Conservation (phyloP, 306 rosid species). For the Fragaria ananassa region DNA sequence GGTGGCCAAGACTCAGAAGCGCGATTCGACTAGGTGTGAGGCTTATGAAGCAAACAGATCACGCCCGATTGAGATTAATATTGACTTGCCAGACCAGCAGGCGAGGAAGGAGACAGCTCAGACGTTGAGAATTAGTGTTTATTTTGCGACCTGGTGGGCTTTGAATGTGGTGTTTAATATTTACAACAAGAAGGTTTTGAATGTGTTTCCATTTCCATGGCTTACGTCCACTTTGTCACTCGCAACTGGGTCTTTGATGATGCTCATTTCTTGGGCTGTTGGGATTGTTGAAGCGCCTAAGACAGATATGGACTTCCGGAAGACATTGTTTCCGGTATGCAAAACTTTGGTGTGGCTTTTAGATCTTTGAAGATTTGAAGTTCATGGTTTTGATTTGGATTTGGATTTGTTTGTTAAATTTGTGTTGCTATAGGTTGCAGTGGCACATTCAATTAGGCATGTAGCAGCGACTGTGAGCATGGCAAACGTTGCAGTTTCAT, state of each 20-base stretch:
- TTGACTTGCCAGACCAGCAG: conserved; percentile 46
- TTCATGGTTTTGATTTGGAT: conserved; percentile 10
- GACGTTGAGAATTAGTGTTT: conserved; percentile 57
- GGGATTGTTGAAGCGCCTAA: conserved; percentile 60
- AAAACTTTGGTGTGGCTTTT: too few relatives aligned
- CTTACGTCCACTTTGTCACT: conserved; percentile 81
- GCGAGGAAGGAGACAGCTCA: conserved; percentile 41
- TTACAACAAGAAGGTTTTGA: conserved; percentile 88
- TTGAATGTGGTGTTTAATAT: conserved; percentile 84
- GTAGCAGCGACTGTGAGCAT: conserved; percentile 96
- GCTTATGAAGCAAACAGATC: conserved; percentile 79
- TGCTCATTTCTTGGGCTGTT: conserved; percentile 81
- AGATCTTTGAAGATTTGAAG: neutral
- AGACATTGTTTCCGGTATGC: conserved; percentile 65
- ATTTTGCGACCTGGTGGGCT: conserved; percentile 90
- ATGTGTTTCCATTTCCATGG: conserved; percentile 87
- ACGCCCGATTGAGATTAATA: conserved; percentile 50
- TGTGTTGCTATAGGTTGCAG: conserved; percentile 55
- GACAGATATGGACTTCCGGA: conserved; percentile 72
- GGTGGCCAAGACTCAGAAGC: conserved; percentile 29
- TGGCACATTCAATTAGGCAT: conserved; percentile 93
- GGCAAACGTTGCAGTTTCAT: conserved; percentile 91
- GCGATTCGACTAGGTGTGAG: conserved; percentile 33
- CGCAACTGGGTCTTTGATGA: conserved; percentile 80
- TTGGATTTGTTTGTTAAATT: conserved; percentile 13